These are phyloP conservation scores for Aechmea fasciata DNA, from an alignment of 176 grass and related monocot genomes.

Conservation along the genomic window DNA sequence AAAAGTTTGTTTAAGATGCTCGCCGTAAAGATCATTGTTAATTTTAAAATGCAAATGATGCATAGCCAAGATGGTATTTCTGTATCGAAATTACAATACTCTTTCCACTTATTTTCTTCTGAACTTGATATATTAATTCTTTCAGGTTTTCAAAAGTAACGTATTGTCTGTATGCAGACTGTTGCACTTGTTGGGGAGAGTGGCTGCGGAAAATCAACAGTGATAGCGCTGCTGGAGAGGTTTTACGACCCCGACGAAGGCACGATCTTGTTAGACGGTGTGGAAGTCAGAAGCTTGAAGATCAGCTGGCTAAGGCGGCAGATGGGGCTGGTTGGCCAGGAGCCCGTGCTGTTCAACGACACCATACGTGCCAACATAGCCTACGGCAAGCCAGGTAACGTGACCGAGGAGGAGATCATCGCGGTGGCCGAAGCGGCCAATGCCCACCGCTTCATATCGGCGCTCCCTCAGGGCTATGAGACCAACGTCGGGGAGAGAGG, in stretches of 20 bases:
- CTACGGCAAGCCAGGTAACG: constrained; percentile 44
- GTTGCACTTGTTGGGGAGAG: constrained; percentile 72
- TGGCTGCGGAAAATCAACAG: constrained; percentile 72
- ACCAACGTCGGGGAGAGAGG: constrained; percentile 57
- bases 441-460: constrained; percentile 57
- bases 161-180: constrained; percentile 26
- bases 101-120: background rate
- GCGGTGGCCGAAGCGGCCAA: constrained; percentile 40
- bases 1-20: too few relatives aligned
- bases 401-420: constrained; percentile 54
- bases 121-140: background rate
- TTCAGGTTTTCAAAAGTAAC: background rate
- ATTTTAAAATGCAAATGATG: too few relatives aligned
- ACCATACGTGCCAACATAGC: constrained; percentile 59
- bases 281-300: constrained; percentile 38
- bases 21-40: too few relatives aligned
- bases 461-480: constrained; percentile 39
- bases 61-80: too few relatives aligned
- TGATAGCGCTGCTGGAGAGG: constrained; percentile 64
- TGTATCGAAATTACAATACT: too few relatives aligned
- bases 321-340: constrained; percentile 64
- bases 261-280: constrained; percentile 38
- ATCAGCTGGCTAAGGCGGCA: constrained; percentile 59
- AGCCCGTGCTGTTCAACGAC: constrained; percentile 54
- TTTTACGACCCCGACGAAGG: constrained; percentile 67